Base-by-base conservation (phyloP, 2,329 filamentous ascomycete genomes). In the Pestalotiopsis sp. region DNA sequence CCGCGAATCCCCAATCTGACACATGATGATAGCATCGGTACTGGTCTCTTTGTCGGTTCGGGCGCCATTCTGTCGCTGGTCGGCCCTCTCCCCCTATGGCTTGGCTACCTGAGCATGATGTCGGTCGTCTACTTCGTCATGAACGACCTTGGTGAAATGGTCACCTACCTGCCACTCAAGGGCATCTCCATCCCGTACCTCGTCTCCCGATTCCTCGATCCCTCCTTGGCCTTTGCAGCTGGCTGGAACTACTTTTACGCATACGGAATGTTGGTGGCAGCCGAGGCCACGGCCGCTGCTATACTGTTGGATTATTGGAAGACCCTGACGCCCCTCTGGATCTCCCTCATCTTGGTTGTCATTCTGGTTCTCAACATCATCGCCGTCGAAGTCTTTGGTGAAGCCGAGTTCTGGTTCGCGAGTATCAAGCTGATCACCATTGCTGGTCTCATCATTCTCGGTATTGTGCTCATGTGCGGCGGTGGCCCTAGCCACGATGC, bases 51-150 rank as follows among this genome's bases (percentile, higher is more conserved):
- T 76, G 84, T 91, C 70, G 88, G 88, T 68, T 88, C 87, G 49
- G 89, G 89, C 27, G 80, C 80, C 68, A 88, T 89, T 66, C 80
- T 91, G 66, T 81, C 84, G 41, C 79, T 81, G 11, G 85, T 86
- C 36, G 90, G 90, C 1, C 90, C 90, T 2, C 91, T 90, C 4
- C 90, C 91, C 0, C 80, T 94, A 17, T 86, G 94, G 76, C 90
- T 94, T 78, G 90, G 88, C 27, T 94, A 93, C 77, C 73, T 87
- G 6, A 82, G 81, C 71, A 87, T 87, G 85, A 87, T 86, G 82
- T 31, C 80, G 2, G 75, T 88, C 11, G 85, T 88, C 31, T 88
- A 84, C 82, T 78, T 80, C 70, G 78, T 87, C 70, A 86, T 87
- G 84, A 86, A 86, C 76, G 74, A 78, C 68, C 80, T 87, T 4